Conservation (phyloP, 768 basidiomycete species). For the Mycena galopus region DNA sequence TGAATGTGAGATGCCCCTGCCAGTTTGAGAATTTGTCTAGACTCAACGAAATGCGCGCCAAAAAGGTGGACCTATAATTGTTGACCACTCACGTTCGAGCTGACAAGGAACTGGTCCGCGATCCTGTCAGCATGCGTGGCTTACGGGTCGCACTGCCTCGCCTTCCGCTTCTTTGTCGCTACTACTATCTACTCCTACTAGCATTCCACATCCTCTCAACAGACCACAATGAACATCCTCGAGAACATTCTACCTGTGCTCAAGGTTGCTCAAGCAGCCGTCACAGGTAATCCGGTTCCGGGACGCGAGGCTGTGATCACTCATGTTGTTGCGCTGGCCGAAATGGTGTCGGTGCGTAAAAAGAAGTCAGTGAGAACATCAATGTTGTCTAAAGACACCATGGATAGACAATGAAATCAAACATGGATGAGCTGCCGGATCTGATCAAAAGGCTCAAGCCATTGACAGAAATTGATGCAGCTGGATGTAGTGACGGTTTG, state of each 20-base stretch:
- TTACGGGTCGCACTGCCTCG: not conserved
- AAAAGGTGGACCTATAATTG: not conserved
- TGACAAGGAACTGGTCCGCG: slow-evolving; percentile 7
- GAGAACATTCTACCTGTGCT: slow-evolving; percentile 11
- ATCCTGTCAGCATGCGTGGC: slow-evolving; percentile 1
- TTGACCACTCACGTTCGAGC: not conserved
- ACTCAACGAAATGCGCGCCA: not conserved
- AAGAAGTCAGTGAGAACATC: slow-evolving; percentile 2
- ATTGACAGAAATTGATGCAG: not conserved
- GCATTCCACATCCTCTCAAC: slow-evolving; percentile 4
- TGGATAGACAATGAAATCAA: slow-evolving; percentile 11
- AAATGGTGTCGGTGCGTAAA: slow-evolving; percentile 13
- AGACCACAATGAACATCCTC: slow-evolving; percentile 11
- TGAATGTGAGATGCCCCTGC: slow-evolving; percentile 4
- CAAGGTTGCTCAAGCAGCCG: not conserved
- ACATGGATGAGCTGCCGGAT: too few relatives aligned
- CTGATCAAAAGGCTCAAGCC: not conserved
- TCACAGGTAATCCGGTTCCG: slow-evolving; percentile 4
- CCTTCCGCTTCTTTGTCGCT: slow-evolving; percentile 5
- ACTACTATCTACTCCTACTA: slow-evolving; percentile 3
- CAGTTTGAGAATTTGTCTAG: not conserved
- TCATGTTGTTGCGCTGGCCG: slow-evolving; percentile 6
- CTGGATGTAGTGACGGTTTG: not conserved
- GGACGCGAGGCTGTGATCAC: slow-evolving; percentile 9
- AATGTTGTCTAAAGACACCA: not conserved